phyloP scores from a whole-genome alignment of 768 basidiomycete genomes.

The Gautieria morchelliformis region DNA sequence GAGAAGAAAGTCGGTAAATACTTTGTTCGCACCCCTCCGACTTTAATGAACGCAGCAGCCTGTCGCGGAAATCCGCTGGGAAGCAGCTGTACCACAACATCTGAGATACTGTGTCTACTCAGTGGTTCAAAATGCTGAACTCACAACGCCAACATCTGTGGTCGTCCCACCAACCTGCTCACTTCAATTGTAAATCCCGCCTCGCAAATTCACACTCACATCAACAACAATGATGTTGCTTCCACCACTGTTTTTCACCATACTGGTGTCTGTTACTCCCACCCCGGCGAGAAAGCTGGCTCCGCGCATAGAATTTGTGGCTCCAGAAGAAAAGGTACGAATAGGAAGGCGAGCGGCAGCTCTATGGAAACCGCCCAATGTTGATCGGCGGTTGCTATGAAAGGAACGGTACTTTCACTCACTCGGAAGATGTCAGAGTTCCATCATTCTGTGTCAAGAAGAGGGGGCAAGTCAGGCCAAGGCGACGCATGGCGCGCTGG shows the following conservation, averaged over 20 bases:
- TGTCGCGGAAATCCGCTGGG: slow-evolving; percentile 54
- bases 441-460: slow-evolving; percentile 38
- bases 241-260: slow-evolving; percentile 13
- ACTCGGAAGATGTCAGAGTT: slow-evolving; percentile 37
- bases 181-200: no score
- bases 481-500: slow-evolving; percentile 35
- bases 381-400: background rate
- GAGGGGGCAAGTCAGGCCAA: slow-evolving; percentile 35
- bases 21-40: slow-evolving; percentile 51
- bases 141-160: slow-evolving; percentile 47
- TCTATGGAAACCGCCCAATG: background rate
- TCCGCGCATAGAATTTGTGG: slow-evolving; percentile 65
- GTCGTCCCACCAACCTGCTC: slow-evolving; percentile 47
- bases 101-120: background rate
- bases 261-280: slow-evolving; percentile 16
- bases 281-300: slow-evolving; percentile 48
- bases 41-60: slow-evolving; percentile 50
- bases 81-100: slow-evolving; percentile 23
- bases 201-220: slow-evolving; percentile 9
- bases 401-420: slow-evolving; percentile 30
- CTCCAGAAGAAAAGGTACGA: slow-evolving; percentile 50
- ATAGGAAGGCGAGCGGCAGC: slow-evolving; percentile 47
- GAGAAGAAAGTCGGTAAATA: slow-evolving; percentile 10
- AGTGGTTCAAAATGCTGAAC: background rate
- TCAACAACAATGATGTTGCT: slow-evolving; percentile 45